Base-by-base conservation (phyloP, 768 basidiomycete species). In the Gloeopeniophorella convolvens region DNA sequence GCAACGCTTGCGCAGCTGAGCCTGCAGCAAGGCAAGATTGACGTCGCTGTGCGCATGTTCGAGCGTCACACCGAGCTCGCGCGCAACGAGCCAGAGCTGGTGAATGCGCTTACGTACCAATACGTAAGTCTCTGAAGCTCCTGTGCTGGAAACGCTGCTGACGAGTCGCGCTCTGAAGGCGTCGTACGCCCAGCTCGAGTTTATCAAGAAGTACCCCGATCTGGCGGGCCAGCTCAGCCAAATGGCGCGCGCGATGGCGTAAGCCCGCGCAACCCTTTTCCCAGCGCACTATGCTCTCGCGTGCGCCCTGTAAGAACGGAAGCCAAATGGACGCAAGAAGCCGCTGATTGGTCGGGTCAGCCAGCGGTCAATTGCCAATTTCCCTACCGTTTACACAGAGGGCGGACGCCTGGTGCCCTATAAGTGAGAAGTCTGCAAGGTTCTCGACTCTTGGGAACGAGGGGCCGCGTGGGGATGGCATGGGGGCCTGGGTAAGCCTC, bases 1-100 rank as follows among this genome's bases (percentile, higher is more conserved):
- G 91, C 92, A 15, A 97, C 94, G 1, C 79, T 98, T 24, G 95
- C 95, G 3, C 96, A 99, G 66, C 75, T 99, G 18, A 81, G 79
- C 52, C 67, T 98, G 55, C 95, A 98, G 68, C 91, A 94, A 68
- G 82, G 84, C 62, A 87, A 88, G 70, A 82, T 96, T 52, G 80
- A 86, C 33, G 76, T 82, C 51, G 96, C 95, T 2, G 79, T 92
- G 51, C 76, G 81, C 61, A 82, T 91, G 80, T 96, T 99, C 60
- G 77, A 81, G 64, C 77, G 79, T 63, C 88, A 91, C 65, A 80
- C 82, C 0, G 80, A 89, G 63, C 75, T 97, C 54, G 90, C 93
- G 20, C 74, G 95, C 69, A 94, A 85, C 24, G 93, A 96, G 68
- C 82, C 80, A 0, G 95, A 99, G 75, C 71, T 99, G 54, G 72